Percentiles rank a stretch among this genome's conserved stretches.
These are phyloP conservation scores for Russula brevipes DNA, from an alignment of 768 basidiomycete genomes.

Conservation along the genomic window DNA sequence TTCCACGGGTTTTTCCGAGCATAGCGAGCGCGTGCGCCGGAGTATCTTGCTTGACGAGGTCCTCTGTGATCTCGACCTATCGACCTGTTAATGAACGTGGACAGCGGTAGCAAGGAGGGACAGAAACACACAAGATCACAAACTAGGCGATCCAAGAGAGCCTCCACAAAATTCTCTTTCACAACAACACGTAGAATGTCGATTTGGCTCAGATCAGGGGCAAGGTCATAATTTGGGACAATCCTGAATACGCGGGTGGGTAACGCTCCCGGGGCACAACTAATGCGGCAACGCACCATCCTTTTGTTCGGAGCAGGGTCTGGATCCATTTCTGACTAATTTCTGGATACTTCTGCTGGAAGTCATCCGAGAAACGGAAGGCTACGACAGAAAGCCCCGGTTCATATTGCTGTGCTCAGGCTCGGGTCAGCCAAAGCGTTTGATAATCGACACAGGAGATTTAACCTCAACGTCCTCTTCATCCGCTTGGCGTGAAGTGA, in stretches of 20 bases:
- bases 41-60: slow-evolving; percentile 44
- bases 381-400: slow-evolving; percentile 51
- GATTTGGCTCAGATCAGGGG: slow-evolving; percentile 45
- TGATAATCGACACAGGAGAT: not conserved
- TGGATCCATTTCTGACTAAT: slow-evolving; percentile 58
- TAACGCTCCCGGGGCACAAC: not conserved
- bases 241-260: slow-evolving; percentile 35
- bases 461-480: slow-evolving; percentile 57
- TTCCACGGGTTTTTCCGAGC: slow-evolving; percentile 33
- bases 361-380: slow-evolving; percentile 51
- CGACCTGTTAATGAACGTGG: slow-evolving; percentile 1
- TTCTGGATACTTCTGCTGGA: slow-evolving; percentile 48
- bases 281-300: slow-evolving; percentile 33
- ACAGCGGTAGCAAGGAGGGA: not conserved
- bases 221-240: slow-evolving; percentile 56
- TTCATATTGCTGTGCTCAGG: slow-evolving; percentile 36
- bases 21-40: slow-evolving; percentile 48
- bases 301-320: slow-evolving; percentile 42
- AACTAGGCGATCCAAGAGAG: slow-evolving; percentile 50
- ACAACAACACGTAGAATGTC: slow-evolving; percentile 63
- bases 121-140: slow-evolving; percentile 54
- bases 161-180: slow-evolving; percentile 49
- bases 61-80: slow-evolving; percentile 62
- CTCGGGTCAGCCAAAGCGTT: slow-evolving; percentile 8
- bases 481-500: slow-evolving; percentile 34